A percentile compares a stretch with the other conserved stretches of the same genome.
phyloP scores from a whole-genome alignment of 129 eudicot species.

The Tagetes patula region DNA sequence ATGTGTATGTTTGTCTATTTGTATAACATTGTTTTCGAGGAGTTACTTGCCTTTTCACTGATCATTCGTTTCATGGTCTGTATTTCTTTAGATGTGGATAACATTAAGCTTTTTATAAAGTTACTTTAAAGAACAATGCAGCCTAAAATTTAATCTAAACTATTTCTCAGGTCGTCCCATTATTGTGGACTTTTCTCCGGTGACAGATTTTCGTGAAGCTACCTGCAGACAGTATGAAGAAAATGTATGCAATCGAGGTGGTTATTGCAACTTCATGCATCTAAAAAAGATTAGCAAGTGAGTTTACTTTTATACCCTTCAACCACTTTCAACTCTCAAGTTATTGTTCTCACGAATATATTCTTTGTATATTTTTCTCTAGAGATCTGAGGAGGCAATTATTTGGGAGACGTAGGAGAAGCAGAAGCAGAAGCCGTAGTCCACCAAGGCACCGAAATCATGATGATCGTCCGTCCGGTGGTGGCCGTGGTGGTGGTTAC shows the following conservation, averaged over 20 bases:
- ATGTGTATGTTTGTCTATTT: no score
- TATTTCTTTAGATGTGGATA: not conserved
- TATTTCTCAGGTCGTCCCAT: slow-evolving; percentile 77
- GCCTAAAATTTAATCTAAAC: slow-evolving; percentile 9
- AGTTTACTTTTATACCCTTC: slow-evolving; percentile 8
- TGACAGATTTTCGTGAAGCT: slow-evolving; percentile 98
- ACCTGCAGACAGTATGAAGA: slow-evolving; percentile 97
- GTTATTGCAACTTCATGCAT: slow-evolving; percentile 99
- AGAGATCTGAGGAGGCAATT: slow-evolving; percentile 88
- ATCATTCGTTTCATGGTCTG: not conserved
- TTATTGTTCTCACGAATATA: not conserved
- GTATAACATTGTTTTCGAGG: not conserved
- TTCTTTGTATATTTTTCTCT: slow-evolving; percentile 8
- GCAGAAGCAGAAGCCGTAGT: slow-evolving; percentile 85
- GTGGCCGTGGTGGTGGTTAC: slow-evolving; percentile 61
- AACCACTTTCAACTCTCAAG: not conserved
- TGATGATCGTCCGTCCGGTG: slow-evolving; percentile 76
- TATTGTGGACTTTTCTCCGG: slow-evolving; percentile 94
- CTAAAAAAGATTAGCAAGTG: slow-evolving; percentile 91
- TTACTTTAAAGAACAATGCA: not conserved
- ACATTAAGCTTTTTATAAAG: not conserved
- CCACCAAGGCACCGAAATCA: slow-evolving; percentile 57
- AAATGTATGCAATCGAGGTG: slow-evolving; percentile 95
- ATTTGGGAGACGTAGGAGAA: slow-evolving; percentile 83
- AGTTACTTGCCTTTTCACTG: not conserved